Evolutionary conservation across 2,329 filamentous ascomycete genomes (phyloP).

Genomic region (Penicillium sp.): DNA sequence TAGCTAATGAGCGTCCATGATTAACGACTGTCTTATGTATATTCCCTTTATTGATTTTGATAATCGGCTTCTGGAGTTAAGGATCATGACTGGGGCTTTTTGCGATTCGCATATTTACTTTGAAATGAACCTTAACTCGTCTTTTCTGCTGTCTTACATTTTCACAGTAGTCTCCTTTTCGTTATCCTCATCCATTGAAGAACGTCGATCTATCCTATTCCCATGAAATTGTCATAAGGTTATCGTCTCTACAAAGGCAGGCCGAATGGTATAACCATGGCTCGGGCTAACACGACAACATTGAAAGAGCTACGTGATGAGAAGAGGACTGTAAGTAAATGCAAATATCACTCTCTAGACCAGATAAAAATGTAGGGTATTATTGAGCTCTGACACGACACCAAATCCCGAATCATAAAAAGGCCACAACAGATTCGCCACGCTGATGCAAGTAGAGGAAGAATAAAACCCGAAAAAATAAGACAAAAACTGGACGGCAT

Average conservation of each 20-base stretch:
- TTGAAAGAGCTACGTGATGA: neutral
- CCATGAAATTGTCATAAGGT: too few species aligned
- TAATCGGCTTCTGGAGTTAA: neutral
- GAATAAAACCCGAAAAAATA: slow-evolving; percentile 8
- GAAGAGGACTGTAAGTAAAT: neutral
- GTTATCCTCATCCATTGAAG: too few species aligned
- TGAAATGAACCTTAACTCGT: neutral
- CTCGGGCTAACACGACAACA: too few species aligned
- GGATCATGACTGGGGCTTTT: neutral
- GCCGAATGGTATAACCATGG: neutral
- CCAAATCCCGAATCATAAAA: slow-evolving; percentile 11
- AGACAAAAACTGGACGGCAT: slow-evolving; percentile 1
- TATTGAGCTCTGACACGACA: slow-evolving; percentile 11
- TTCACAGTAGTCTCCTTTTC: too few species aligned
- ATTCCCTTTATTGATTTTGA: neutral
- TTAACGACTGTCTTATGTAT: slow-evolving; percentile 7
- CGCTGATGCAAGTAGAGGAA: slow-evolving; percentile 26
- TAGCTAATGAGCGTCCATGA: neutral
- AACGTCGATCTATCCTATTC: too few species aligned
- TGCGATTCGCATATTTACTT: neutral
- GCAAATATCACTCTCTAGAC: slow-evolving; percentile 4
- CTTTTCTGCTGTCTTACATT: too few species aligned
- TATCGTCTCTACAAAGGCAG: too few species aligned
- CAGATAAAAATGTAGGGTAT: slow-evolving; percentile 10
- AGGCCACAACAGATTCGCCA: slow-evolving; percentile 20